phyloP scores from a whole-genome alignment of 2,329 filamentous ascomycete genomes.

The Dendrostoma leiphaemia region DNA sequence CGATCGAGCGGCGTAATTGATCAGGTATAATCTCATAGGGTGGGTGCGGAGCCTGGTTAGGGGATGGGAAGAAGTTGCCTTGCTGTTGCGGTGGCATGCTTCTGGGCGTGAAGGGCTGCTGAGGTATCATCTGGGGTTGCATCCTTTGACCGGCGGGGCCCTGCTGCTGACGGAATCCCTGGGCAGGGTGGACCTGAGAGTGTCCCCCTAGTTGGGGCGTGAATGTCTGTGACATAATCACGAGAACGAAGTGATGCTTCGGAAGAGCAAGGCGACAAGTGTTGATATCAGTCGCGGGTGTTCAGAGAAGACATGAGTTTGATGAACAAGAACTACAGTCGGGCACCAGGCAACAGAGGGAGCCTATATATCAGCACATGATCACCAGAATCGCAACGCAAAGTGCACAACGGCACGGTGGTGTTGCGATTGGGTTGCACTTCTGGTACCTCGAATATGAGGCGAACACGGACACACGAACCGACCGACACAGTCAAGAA shows the following conservation, averaged over 20 bases:
- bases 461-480: neutral
- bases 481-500: neutral
- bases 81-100: neutral
- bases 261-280: neutral
- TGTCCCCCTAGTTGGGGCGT: neutral
- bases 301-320: neutral
- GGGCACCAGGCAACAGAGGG: neutral
- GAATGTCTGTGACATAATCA: neutral
- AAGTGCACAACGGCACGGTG: neutral
- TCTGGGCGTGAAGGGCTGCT: neutral
- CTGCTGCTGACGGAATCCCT: neutral
- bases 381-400: neutral
- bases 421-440: neutral
- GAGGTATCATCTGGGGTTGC: neutral
- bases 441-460: neutral
- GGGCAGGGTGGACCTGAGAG: neutral
- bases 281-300: neutral
- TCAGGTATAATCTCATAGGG: conserved; percentile 9
- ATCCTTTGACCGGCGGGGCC: neutral
- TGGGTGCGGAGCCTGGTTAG: neutral
- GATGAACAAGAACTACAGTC: neutral
- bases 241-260: neutral
- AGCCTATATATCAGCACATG: neutral
- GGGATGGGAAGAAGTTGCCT: neutral
- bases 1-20: conserved; percentile 16